Evolutionary conservation across 768 basidiomycete genomes (phyloP), one percentile per base, ranked within the genome.

Genomic region (Amyloporia xantha): DNA sequence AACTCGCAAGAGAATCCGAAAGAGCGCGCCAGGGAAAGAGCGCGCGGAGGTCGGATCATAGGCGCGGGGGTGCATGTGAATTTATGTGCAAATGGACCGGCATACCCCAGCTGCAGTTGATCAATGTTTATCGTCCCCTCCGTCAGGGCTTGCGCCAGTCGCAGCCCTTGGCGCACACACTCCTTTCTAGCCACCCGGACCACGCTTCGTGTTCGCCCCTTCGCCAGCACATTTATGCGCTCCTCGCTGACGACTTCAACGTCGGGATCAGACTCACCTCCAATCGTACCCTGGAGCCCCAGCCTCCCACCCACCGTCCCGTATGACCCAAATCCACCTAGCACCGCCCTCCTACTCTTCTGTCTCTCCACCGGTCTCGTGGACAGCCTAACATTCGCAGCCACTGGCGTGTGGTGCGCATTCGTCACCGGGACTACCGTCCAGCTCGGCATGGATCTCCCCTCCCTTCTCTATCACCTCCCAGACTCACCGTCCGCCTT

Each of bases 381-480:
- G 5, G 44, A 45, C 44, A 45, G 44, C 44, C 44, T 45, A 28
- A 45, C 44, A 5, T 45, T 45, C 24, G 44, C 44, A 19, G 30
- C 36, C 6, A 35, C 44, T 6, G 44, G 44, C 33, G 44, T 45
- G 5, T 45, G 44, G 44, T 45, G 44, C 44, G 44, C 44, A 28
- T 45, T 45, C 44, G 30, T 45, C 28, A 45, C 44, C 6, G 44
- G 44, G 30, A 45, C 44, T n/a, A 45, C 44, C 44, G 44, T 45
- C 44, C 44, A 45, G 24, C 44, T 45, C 19, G 44, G 44, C 28
- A 45, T 45, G 44, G 44, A 45, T 33, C 28, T 45, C 30, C 44
- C 44, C 15, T 17, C 30, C 30, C 44, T 45, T 33, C 28, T 45
- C 30, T 10, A 19, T 19, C 27, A 45, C 26, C 30, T 45, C 30